Base-by-base conservation (phyloP, 306 rosid species). In the Fragaria ananassa region DNA sequence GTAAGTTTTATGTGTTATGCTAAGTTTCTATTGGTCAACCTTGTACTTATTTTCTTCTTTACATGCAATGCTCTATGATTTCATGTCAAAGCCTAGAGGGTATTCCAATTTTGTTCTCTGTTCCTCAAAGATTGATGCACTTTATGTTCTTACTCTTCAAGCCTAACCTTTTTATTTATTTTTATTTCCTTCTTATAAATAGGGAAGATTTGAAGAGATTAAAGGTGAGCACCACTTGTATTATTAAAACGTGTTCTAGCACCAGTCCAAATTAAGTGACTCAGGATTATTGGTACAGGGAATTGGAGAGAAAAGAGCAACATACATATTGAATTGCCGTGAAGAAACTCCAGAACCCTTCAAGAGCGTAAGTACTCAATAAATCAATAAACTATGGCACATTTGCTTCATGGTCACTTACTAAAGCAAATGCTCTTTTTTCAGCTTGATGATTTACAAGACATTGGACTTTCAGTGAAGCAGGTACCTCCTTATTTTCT, bases 281-380 rank as follows among this genome's bases (percentile, higher is more conserved):
- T 60, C 21, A 45, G 47, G 8, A 44, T 49, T 47, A 44, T 62
- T 13, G 25, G 37, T 50, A 29, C 31, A 94, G 98, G 97, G 97
- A 31, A 92, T 94, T 65, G 97, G 98, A n/a, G 97, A 94, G 85
- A 94, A 88, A 80, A 88, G 98, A 79, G 95, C 97, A 65, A 81
- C 88, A 34, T 84, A 14, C 67, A 89, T 94, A 73, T 87, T 94
- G 49, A 71, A 89, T 82, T 86, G 88, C 42, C 96, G 96, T 31
- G 87, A 87, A 60, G 95, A 89, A 79, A 90, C 97, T 61, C 92
- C 91, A 0, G 85, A 89, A 58, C 93, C 95, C 49, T 94, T 94
- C 79, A 92, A 89, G 80, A 90, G 81, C 76, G 98, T 94, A 79
- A 82, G 98, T 80, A 42, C 42, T 42, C 29, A 8, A 62, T 51